Percentiles rank a stretch among this genome's conserved stretches.
Conservation (phyloP, 2,329 filamentous ascomycete genomes). For the Fusarium sp. region DNA sequence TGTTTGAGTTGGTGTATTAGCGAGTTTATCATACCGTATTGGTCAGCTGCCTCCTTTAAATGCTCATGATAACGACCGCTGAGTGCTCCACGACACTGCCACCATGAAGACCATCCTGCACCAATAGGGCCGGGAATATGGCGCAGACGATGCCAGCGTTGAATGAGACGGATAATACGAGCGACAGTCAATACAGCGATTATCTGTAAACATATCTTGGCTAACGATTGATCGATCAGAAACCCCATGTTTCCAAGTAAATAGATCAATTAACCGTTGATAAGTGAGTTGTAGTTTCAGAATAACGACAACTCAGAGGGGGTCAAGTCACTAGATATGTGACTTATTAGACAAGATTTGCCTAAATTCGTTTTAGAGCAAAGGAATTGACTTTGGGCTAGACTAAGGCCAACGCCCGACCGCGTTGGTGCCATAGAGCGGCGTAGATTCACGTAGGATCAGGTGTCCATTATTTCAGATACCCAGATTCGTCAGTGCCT, state of each 20-base stretch:
- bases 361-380: neutral
- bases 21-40: constrained; percentile 32
- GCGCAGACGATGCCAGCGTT: constrained; percentile 43
- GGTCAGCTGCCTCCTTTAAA: constrained; percentile 39
- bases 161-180: constrained; percentile 10
- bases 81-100: constrained; percentile 45
- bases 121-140: constrained; percentile 44
- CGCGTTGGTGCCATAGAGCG: neutral
- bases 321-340: neutral
- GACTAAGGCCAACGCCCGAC: neutral
- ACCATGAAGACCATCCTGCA: constrained; percentile 46
- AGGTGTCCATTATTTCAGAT: neutral
- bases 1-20: fast-evolving
- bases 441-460: neutral
- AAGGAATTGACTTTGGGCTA: neutral
- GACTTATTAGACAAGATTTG: neutral
- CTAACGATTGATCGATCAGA: neutral
- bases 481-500: neutral
- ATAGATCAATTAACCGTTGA: neutral
- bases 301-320: neutral
- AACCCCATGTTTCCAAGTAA: constrained; percentile 23
- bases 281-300: neutral
- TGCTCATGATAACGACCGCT: constrained; percentile 45
- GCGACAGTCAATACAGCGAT: neutral
- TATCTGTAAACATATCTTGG: neutral